These are phyloP conservation scores for Geotrichum ghanense DNA, from an alignment of 805 yeast species.

Conservation along the genomic window DNA sequence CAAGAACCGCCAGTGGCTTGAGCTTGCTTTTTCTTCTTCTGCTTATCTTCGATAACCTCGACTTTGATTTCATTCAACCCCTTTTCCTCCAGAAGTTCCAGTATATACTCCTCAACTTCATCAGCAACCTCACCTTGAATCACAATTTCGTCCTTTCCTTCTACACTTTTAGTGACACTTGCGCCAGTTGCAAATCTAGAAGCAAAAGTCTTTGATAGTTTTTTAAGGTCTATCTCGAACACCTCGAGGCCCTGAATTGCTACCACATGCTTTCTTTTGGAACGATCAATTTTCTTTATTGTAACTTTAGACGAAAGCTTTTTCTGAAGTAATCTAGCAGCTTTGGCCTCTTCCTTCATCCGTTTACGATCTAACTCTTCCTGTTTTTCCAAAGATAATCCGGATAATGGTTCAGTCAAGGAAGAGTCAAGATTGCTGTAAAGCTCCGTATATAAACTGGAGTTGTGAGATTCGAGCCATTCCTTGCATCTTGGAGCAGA, in stretches of 20 bases:
- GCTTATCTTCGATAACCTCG: conserved; percentile 77
- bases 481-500: conserved; percentile 64
- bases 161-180: conserved; percentile 78
- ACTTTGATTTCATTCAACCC: conserved; percentile 78
- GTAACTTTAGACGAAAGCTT: conserved; percentile 69
- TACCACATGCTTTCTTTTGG: conserved; percentile 77
- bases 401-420: conserved; percentile 32
- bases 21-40: conserved; percentile 49
- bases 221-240: conserved; percentile 79
- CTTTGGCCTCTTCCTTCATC: conserved; percentile 50
- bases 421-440: conserved; percentile 26
- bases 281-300: conserved; percentile 80
- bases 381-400: conserved; percentile 64
- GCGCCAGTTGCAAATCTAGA: conserved; percentile 95
- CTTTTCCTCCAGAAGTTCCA: conserved; percentile 60
- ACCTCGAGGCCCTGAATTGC: conserved; percentile 83
- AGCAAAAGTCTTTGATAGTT: conserved; percentile 83
- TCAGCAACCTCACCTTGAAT: conserved; percentile 95
- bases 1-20: background rate
- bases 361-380: conserved; percentile 78
- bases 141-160: conserved; percentile 82
- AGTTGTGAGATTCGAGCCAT: conserved; percentile 58
- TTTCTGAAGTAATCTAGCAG: conserved; percentile 72
- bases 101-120: conserved; percentile 71
- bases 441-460: conserved; percentile 43